phyloP scores from a whole-genome alignment of 768 basidiomycete species.

The Agaricus subrufescens region DNA sequence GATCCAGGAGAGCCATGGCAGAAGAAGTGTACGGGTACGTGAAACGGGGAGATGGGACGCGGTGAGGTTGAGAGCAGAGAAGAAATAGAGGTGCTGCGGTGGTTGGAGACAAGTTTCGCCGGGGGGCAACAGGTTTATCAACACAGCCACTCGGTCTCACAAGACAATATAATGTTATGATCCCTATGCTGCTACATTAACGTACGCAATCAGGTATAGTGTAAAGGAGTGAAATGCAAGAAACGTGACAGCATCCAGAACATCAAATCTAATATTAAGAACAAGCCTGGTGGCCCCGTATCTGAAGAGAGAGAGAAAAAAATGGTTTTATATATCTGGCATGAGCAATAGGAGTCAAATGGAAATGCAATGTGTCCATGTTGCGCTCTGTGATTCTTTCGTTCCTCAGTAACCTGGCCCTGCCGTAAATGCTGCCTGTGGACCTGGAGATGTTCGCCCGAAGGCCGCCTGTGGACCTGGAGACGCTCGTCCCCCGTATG shows the following conservation, averaged over 20 bases:
- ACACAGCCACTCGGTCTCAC: slow-evolving; percentile 8
- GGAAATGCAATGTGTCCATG: slow-evolving; percentile 2
- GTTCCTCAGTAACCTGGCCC: slow-evolving; percentile 34
- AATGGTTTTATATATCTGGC: background rate
- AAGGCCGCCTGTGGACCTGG: slow-evolving; percentile 26
- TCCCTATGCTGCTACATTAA: slow-evolving; percentile 10
- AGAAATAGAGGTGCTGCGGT: background rate
- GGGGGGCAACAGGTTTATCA: background rate
- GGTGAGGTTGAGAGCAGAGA: background rate
- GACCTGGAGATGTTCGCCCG: slow-evolving; percentile 26
- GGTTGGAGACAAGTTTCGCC: background rate
- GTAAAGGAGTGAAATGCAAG: slow-evolving; percentile 10
- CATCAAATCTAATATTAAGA: slow-evolving; percentile 9
- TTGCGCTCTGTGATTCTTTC: background rate
- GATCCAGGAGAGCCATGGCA: slow-evolving; percentile 53
- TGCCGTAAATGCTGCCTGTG: slow-evolving; percentile 26
- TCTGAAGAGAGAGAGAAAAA: background rate
- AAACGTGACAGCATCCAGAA: slow-evolving; percentile 5
- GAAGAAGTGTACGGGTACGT: background rate
- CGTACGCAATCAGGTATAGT: slow-evolving; percentile 11
- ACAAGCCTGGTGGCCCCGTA: slow-evolving; percentile 2
- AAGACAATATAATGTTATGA: background rate
- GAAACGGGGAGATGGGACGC: background rate
- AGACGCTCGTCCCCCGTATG: slow-evolving; percentile 26
- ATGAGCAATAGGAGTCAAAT: background rate